A percentile compares a stretch with the other conserved stretches of the same genome.
These are phyloP conservation scores for Nemania bipapillata DNA, from an alignment of 2,329 filamentous ascomycete species.

Conservation along the genomic window DNA sequence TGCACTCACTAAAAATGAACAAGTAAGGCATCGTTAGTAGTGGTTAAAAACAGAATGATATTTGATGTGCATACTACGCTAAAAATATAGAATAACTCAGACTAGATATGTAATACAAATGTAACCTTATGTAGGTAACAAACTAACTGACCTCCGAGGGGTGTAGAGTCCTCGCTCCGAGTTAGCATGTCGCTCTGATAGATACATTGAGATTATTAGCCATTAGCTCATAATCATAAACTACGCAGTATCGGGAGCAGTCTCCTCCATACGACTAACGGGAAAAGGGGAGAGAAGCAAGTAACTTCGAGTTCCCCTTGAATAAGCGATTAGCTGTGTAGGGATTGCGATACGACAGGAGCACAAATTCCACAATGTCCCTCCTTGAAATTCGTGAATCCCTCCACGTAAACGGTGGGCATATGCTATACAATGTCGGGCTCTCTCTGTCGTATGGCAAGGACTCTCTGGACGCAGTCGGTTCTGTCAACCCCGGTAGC, in stretches of 20 bases:
- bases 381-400: background rate
- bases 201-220: background rate
- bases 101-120: too few relatives aligned
- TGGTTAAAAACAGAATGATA: background rate
- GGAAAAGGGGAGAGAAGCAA: background rate
- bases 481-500: slow-evolving; percentile 48
- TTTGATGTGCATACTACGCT: background rate
- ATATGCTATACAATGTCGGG: slow-evolving; percentile 35
- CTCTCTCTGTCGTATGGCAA: slow-evolving; percentile 43
- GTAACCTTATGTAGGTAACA: background rate
- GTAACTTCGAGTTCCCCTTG: background rate
- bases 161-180: background rate
- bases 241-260: background rate
- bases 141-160: background rate
- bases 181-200: background rate
- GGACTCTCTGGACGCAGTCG: slow-evolving; percentile 48
- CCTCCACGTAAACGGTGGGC: background rate
- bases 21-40: background rate
- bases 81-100: background rate
- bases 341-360: background rate
- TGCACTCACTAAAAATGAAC: background rate
- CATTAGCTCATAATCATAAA: background rate
- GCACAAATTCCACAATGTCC: background rate
- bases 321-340: background rate
- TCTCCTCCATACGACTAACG: background rate